Evolutionary conservation across 2,329 filamentous ascomycete species (phyloP).

Genomic region (Penicillium paneum): DNA sequence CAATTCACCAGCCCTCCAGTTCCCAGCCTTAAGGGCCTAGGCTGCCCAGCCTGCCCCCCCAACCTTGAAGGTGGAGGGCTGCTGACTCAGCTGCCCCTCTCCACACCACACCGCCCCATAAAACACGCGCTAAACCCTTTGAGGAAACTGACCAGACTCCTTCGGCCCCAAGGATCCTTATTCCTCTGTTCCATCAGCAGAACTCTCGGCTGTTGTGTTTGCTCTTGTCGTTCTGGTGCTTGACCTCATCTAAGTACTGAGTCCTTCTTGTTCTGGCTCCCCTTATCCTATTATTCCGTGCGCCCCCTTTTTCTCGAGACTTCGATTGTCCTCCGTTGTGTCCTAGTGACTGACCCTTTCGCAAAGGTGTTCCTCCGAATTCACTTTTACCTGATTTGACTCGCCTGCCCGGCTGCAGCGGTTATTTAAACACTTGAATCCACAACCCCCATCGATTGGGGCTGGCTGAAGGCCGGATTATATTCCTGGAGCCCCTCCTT

Average conservation of each 20-base stretch:
- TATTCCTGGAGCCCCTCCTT: slow-evolving; percentile 10
- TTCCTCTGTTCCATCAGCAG: slow-evolving; percentile 6
- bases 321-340: slow-evolving; percentile 7
- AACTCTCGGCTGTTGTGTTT: slow-evolving; percentile 1
- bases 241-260: neutral
- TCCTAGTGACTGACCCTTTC: slow-evolving; percentile 21
- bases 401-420: slow-evolving; percentile 35
- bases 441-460: slow-evolving; percentile 17
- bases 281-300: slow-evolving; percentile 1
- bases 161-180: slow-evolving; percentile 15
- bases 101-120: slow-evolving; percentile 28
- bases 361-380: slow-evolving; percentile 12
- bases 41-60: neutral
- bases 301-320: slow-evolving; percentile 4
- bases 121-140: slow-evolving; percentile 23
- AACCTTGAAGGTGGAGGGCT: neutral
- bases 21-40: neutral
- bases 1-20: neutral
- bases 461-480: slow-evolving; percentile 19
- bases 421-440: slow-evolving; percentile 21
- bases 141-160: slow-evolving; percentile 23
- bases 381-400: slow-evolving; percentile 15
- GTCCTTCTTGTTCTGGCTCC: neutral
- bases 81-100: slow-evolving; percentile 20
- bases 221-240: neutral